phyloP scores from a whole-genome alignment of 2,329 filamentous ascomycete genomes.

The Dothistroma septosporum region DNA sequence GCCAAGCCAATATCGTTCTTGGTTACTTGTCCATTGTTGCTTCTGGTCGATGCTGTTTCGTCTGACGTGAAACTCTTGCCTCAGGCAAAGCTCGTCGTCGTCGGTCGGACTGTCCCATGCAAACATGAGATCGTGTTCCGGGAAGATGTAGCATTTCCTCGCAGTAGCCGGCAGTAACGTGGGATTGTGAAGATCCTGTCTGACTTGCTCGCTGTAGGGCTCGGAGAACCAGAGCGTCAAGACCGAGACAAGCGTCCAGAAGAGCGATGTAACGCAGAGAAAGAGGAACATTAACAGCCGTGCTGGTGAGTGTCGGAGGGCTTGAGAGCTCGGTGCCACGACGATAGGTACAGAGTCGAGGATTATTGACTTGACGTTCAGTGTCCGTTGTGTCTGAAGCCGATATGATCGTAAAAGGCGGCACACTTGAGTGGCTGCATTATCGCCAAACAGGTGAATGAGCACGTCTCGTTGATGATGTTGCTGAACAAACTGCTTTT shows the following conservation, averaged over 20 bases:
- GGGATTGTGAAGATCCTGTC: conserved; percentile 23
- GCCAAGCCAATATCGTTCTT: conserved; percentile 31
- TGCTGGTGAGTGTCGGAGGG: conserved; percentile 7
- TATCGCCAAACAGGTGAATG: conserved; percentile 28
- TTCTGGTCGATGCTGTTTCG: conserved; percentile 15
- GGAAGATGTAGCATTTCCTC: conserved; percentile 28
- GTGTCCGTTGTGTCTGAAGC: conserved; percentile 14
- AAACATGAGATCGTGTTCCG: conserved; percentile 29
- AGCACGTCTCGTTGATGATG: conserved; percentile 18
- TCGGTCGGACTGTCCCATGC: conserved; percentile 17
- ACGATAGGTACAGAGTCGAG: conserved; percentile 25
- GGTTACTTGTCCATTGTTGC: conserved; percentile 24
- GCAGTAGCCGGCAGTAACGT: conserved; percentile 19
- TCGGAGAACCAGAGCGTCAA: conserved; percentile 21
- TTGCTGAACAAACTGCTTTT: conserved; percentile 11
- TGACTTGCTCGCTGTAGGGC: conserved; percentile 14
- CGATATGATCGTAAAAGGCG: conserved; percentile 27
- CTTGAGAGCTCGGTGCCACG: conserved; percentile 9
- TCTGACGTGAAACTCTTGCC: conserved; percentile 22
- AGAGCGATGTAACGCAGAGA: conserved; percentile 16
- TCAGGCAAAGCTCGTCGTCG: conserved; percentile 17
- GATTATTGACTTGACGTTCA: conserved; percentile 24
- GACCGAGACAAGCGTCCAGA: conserved; percentile 15
- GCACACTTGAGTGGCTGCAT: conserved; percentile 24
- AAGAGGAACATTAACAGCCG: conserved; percentile 13